A percentile compares a stretch with the other conserved stretches of the same genome.
These are phyloP conservation scores for Bruguiera sexangula DNA, from an alignment of 345 rosid species.

Conservation along the genomic window DNA sequence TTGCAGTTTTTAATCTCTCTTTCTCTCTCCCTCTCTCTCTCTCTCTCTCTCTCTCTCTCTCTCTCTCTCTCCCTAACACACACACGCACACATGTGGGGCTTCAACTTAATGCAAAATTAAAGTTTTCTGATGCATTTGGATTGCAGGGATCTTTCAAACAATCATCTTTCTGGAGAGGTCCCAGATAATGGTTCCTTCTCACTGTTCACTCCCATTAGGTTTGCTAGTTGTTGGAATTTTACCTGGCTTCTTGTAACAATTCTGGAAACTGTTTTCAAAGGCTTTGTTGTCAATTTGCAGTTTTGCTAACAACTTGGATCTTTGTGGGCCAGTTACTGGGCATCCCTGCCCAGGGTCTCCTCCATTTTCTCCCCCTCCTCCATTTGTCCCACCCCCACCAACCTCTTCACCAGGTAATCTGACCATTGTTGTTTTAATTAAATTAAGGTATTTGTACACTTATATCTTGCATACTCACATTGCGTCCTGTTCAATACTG, in stretches of 20 bases:
- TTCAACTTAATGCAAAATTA: no score
- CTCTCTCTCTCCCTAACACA: no score
- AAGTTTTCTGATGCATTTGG: background rate
- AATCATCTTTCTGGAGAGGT: constrained; percentile 37
- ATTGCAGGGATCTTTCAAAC: constrained; percentile 39
- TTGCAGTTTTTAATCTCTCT: constrained; percentile 3
- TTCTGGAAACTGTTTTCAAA: background rate
- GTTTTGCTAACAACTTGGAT: constrained; percentile 90
- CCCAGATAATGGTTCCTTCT: constrained; percentile 35
- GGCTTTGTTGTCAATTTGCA: background rate
- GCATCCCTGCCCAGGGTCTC: constrained; percentile 60
- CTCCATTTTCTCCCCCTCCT: constrained; percentile 48
- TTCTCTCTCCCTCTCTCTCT: background rate
- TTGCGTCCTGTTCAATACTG: background rate
- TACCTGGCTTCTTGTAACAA: background rate
- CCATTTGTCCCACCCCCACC: constrained; percentile 92
- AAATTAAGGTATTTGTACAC: background rate
- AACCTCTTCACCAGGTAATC: constrained; percentile 62
- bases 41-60: background rate
- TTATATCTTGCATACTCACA: background rate
- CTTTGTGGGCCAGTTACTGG: constrained; percentile 99
- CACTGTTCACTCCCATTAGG: constrained; percentile 39
- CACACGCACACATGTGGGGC: no score
- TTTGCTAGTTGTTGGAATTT: constrained; percentile 3
- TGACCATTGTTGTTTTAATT: background rate